Base-by-base conservation (phyloP, 2,329 filamentous ascomycete genomes). In the Apiospora sp. region DNA sequence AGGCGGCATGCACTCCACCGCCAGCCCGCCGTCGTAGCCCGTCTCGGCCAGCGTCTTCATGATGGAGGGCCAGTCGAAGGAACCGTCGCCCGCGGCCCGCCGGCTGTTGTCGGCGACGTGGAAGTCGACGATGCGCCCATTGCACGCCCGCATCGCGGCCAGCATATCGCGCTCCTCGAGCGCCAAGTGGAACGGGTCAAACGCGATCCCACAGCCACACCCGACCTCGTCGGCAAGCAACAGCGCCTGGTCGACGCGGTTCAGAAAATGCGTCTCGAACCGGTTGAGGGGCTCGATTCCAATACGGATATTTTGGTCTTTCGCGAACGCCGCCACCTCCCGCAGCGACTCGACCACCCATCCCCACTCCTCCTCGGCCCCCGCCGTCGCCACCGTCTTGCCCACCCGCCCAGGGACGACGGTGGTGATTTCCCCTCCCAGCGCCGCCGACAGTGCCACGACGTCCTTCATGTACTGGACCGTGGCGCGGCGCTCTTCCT, bases 401-500 rank as follows among this genome's bases (percentile, higher is more conserved):
- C 51, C 51, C 27, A 58, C 51, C 51, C 51, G 27, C 27, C 51
- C 54, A 0, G 54, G 54, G 6, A 61, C 54, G 30, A 73, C 19
- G 3, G 74, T 75, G 3, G 73, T 58, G 24, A 75, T 73, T 69
- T 76, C 58, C 6, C 71, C 75, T 37, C 72, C 72, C 22, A 75
- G 48, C n/a, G 71, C 73, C 5, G 70, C 71, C 12, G 71, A 49
- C 41, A 75, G 34, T 30, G 75, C 72, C 69, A 76, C 71, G 43
- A 75, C 68, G 34, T 48, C 70, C 70, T 76, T 75, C 71, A 75
- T 74, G 37, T 75, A 76, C 22, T 19, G 48, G 37, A 75, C 64
- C 10, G 74, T 76, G 64, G 71, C 71, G 46, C 70, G 70, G 22
- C 74, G 71, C 19, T 75, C 68, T 5, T 24, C 41, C 12, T 19